Evolutionary conservation across 1,284 basidiomycete species (phyloP), one percentile per base, ranked within the genome.

Genomic region (Sanghuangporus weigelae): DNA sequence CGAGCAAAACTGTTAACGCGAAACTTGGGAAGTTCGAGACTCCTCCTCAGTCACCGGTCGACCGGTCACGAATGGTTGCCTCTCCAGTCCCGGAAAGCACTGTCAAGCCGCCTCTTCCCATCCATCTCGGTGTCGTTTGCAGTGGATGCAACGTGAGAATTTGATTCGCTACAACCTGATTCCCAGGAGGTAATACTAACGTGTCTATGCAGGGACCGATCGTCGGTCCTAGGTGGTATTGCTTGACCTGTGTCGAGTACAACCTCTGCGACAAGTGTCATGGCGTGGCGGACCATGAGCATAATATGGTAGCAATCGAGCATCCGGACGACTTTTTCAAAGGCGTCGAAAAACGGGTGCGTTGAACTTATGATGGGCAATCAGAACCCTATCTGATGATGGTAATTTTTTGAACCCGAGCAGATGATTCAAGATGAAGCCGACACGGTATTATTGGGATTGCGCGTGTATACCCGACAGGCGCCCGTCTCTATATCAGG

Each of bases 261-360:
- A 65, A 67, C 49, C 66, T 68, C 23, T 68, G 68, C 59, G 68
- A 68, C 60, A 65, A 66, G 58, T 68, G 68, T 53, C 59, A 67
- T 58, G 57, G 51, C 14, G 11, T 35, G 46, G 57, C 57, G 14
- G 64, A 65, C 31, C 68, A 68, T 59, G 68, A 66, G 39, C 68
- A 68, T 50, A 40, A 57, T 19, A 66, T 66, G 62, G 48, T 67
- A 8, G 62, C 55, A 54, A 59, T 67, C 23, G 68, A 67, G 56
- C 65, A 48, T 19, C 67, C 64, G 7, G 63, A 60, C 23, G 67
- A 68, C 48, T 63, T 48, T 35, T 40, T 51, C 59, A 67, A 23
- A 57, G 59, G 19, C 26, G 58, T 63, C 21, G 53, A 40, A 21
- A 51, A 40, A 42, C 53, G 66, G 38, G 58, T 60, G 10, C 36